Percentiles rank a stretch among this genome's conserved stretches.
phyloP scores from a whole-genome alignment of 192 early-diverging fungal genomes.

The Fimicolochytrium jonesii region DNA sequence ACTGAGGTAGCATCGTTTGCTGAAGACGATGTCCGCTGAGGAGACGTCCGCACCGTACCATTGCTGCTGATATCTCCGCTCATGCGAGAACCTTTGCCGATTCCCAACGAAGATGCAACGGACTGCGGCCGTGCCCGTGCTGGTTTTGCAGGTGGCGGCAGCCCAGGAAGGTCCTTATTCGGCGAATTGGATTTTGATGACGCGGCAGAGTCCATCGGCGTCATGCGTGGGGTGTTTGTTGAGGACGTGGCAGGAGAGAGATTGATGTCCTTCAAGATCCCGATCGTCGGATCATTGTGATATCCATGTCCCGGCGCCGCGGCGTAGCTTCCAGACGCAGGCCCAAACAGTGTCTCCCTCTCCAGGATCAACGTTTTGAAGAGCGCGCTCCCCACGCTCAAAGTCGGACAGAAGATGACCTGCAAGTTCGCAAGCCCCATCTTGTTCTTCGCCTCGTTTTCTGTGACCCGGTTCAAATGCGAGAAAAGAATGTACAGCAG shows the following conservation, averaged over 20 bases:
- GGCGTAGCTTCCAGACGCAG: neutral
- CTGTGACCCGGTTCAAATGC: constrained; percentile 83
- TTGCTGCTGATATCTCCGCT: too few species aligned
- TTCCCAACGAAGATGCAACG: too few species aligned
- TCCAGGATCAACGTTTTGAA: constrained; percentile 6
- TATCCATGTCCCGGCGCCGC: neutral
- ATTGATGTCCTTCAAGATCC: neutral
- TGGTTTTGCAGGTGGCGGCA: too few species aligned
- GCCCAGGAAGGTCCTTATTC: neutral
- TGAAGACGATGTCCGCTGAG: too few species aligned
- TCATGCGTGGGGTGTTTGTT: neutral
- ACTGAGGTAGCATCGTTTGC: too few species aligned
- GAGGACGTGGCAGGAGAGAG: neutral
- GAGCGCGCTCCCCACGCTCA: constrained; percentile 57
- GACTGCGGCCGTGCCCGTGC: too few species aligned
- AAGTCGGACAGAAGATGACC: constrained; percentile 92
- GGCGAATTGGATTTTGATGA: neutral
- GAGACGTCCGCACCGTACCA: too few species aligned
- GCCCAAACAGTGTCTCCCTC: neutral
- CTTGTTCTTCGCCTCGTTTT: constrained; percentile 74
- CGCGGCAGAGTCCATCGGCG: too few species aligned
- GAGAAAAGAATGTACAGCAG: constrained; percentile 77
- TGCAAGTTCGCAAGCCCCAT: constrained; percentile 93
- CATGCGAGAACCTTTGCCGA: too few species aligned
- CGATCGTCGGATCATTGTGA: neutral